These are phyloP conservation scores for Phaeosphaeriaceae sp. DNA, from an alignment of 2,329 filamentous ascomycete genomes.

Conservation along the genomic window DNA sequence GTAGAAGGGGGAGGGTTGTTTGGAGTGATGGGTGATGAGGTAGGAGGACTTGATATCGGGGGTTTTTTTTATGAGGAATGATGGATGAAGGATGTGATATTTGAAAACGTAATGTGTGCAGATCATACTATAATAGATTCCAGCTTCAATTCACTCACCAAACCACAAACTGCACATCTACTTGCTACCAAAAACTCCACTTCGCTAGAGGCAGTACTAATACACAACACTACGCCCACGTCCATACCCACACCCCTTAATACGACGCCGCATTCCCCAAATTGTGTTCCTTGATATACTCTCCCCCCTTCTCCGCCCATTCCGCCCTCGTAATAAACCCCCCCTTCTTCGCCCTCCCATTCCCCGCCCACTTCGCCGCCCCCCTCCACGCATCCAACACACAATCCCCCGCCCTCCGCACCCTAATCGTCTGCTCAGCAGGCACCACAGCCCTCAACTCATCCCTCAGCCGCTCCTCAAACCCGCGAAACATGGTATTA, in stretches of 20 bases:
- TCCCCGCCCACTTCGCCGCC: constrained; percentile 81
- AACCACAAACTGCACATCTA: no score
- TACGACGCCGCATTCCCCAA: constrained; percentile 48
- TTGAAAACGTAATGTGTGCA: no score
- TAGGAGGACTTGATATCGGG: no score
- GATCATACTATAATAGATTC: no score
- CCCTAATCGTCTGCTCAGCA: constrained; percentile 68
- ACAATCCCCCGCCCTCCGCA: constrained; percentile 77
- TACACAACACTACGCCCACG: no score
- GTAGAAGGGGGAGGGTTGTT: no score
- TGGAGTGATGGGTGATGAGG: no score
- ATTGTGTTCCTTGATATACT: constrained; percentile 82
- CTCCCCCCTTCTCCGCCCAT: constrained; percentile 88
- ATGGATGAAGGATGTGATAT: no score
- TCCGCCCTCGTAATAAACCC: constrained; percentile 79
- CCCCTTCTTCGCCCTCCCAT: constrained; percentile 64
- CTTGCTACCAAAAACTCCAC: no score
- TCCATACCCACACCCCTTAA: not conserved
- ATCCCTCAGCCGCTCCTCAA: constrained; percentile 82
- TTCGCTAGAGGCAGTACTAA: no score
- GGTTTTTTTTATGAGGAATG: no score
- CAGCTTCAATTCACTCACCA: no score
- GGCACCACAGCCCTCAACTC: constrained; percentile 74
- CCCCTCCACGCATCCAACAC: constrained; percentile 92
- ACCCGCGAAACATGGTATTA: constrained; percentile 82